A percentile compares a stretch with the other conserved stretches of the same genome.
Conservation (phyloP, 805 yeast genomes). For the Gaillardinia entomophila region DNA sequence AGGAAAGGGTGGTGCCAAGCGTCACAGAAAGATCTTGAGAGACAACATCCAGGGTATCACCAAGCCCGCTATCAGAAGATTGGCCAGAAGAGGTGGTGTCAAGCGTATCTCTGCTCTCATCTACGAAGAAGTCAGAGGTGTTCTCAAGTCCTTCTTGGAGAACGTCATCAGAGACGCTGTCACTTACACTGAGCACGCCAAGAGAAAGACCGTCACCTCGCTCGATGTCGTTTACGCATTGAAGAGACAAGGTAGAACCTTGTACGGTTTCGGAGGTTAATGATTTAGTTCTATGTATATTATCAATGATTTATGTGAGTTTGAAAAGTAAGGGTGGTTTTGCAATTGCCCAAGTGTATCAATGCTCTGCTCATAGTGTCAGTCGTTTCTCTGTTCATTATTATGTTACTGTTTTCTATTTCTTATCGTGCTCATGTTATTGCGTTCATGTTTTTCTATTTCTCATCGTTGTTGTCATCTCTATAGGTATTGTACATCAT, state of each 20-base stretch:
- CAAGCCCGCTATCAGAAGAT: constrained; percentile 99
- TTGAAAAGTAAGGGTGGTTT: not conserved
- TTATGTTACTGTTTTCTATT: too few species aligned
- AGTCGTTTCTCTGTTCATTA: too few species aligned
- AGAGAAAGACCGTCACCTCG: constrained; percentile 99
- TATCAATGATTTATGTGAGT: not conserved
- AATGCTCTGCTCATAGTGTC: too few species aligned
- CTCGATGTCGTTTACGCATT: constrained; percentile 98
- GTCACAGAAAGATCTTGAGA: constrained; percentile 99
- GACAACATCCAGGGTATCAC: constrained; percentile 99
- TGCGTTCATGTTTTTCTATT: too few species aligned
- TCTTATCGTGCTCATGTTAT: too few species aligned
- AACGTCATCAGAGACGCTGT: constrained; percentile 98
- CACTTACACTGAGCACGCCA: constrained; percentile 99
- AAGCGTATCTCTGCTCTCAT: constrained; percentile 99
- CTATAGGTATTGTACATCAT: too few species aligned
- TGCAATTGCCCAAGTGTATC: too few species aligned
- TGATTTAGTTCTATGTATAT: not conserved
- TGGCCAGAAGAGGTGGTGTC: constrained; percentile 99
- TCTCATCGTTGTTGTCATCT: too few species aligned
- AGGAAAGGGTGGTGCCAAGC: constrained; percentile 99
- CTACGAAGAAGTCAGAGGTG: constrained; percentile 98
- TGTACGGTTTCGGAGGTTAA: constrained; percentile 99
- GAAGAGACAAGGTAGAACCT: constrained; percentile 99
- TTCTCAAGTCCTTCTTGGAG: constrained; percentile 91